These are phyloP conservation scores for Speleostelium caveatum DNA, from an alignment of 78 protist species.

Conservation along the genomic window DNA sequence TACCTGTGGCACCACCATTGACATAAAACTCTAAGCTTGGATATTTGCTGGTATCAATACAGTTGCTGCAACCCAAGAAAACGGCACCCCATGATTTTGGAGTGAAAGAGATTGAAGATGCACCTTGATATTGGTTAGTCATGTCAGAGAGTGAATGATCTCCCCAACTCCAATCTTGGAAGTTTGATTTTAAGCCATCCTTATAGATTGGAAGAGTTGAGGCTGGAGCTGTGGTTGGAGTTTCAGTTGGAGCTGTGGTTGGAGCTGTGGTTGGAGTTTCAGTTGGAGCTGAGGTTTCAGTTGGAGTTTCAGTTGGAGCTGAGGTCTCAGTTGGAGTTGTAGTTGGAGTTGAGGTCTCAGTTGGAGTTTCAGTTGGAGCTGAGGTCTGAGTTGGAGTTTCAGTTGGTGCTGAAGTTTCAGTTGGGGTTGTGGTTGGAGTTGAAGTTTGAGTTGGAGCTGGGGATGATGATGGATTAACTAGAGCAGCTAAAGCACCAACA, in stretches of 20 bases:
- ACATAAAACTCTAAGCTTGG: background rate
- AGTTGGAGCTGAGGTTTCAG: background rate
- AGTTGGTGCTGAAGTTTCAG: background rate
- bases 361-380: background rate
- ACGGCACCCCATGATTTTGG: constrained; percentile 45
- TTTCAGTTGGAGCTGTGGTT: background rate
- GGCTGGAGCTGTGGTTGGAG: too few relatives aligned
- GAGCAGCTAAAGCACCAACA: constrained; percentile 50
- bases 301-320: background rate
- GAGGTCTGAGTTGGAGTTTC: background rate
- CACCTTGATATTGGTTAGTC: background rate
- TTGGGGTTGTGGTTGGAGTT: background rate
- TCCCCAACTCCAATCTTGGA: constrained; percentile 58
- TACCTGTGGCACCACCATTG: constrained; percentile 40
- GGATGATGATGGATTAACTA: background rate
- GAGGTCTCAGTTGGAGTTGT: background rate
- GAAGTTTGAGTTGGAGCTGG: background rate
- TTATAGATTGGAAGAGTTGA: background rate
- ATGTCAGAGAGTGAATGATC: background rate
- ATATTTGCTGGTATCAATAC: constrained; percentile 10
- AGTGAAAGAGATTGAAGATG: constrained; percentile 9
- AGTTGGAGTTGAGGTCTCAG: background rate
- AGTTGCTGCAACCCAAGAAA: constrained; percentile 13
- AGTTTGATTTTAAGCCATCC: background rate
- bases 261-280: background rate